phyloP scores from a whole-genome alignment of 257 asterid species.

The Penstemon eatonii region DNA sequence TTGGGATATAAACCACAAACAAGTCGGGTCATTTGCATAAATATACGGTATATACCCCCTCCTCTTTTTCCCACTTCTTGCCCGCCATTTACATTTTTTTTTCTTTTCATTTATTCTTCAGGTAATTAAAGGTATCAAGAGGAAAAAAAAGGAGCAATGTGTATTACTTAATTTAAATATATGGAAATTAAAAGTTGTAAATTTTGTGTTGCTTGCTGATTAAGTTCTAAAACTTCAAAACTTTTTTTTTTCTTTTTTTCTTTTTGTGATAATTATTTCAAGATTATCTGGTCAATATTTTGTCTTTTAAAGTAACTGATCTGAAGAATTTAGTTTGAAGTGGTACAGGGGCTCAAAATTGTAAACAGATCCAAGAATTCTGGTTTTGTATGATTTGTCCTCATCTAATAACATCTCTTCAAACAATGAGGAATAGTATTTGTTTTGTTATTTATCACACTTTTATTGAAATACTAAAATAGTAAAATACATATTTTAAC shows the following conservation, averaged over 20 bases:
- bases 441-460: too few species aligned
- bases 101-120: background rate
- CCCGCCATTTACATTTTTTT: background rate
- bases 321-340: background rate
- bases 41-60: too few species aligned
- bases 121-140: slow-evolving; percentile 5
- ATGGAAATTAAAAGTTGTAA: background rate
- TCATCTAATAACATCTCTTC: background rate
- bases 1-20: background rate
- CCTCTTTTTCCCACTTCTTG: background rate
- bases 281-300: background rate
- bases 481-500: too few species aligned
- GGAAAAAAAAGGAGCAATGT: background rate
- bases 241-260: too few species aligned
- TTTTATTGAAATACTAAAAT: too few species aligned
- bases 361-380: slow-evolving; percentile 29
- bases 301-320: background rate
- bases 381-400: slow-evolving; percentile 14
- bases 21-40: background rate
- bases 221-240: background rate
- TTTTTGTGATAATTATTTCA: background rate
- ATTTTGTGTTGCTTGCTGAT: background rate
- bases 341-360: background rate
- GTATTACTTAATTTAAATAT: background rate
- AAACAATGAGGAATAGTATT: too few species aligned